Evolutionary conservation across 2,329 filamentous ascomycete species (phyloP).

Genomic region (Davidsoniella virescens): DNA sequence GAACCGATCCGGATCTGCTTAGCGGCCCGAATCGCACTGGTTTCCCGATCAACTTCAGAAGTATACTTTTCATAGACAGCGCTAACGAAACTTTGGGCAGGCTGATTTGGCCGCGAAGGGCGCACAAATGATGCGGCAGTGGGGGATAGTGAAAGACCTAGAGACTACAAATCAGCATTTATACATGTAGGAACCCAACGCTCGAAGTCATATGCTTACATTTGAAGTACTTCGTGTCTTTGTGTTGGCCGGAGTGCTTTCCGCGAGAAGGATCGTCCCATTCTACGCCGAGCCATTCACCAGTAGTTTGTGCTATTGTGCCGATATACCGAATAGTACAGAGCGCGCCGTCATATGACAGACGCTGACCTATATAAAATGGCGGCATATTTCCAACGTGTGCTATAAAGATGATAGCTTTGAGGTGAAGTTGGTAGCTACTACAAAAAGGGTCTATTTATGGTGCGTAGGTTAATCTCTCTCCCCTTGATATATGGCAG

Average conservation of each 20-base stretch:
- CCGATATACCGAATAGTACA: conserved; percentile 82
- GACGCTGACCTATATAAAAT: conserved; percentile 49
- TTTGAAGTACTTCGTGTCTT: conserved; percentile 63
- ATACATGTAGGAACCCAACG: no score
- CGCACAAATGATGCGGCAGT: conserved; percentile 79
- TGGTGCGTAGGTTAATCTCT: no score
- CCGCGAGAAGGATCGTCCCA: conserved; percentile 81
- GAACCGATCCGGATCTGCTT: conserved; percentile 49
- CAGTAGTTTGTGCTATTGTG: conserved; percentile 55
- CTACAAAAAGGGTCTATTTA: no score
- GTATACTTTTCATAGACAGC: conserved; percentile 77
- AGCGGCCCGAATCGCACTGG: conserved; percentile 15
- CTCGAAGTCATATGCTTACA: conserved; percentile 36
- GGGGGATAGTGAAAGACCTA: conserved; percentile 43
- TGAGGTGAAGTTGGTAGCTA: no score
- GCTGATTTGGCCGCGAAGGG: conserved; percentile 53
- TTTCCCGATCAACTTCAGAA: conserved; percentile 27
- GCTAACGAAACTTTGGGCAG: conserved; percentile 55
- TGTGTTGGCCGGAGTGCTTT: conserved; percentile 78
- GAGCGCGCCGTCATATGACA: conserved; percentile 59
- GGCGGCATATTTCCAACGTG: no score
- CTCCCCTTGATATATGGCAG: no score
- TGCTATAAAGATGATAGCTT: no score
- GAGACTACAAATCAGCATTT: not conserved
- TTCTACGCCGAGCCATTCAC: conserved; percentile 84